Conservation (phyloP, 495 filamentous ascomycete genomes). For the Oleoguttula mirabilis region DNA sequence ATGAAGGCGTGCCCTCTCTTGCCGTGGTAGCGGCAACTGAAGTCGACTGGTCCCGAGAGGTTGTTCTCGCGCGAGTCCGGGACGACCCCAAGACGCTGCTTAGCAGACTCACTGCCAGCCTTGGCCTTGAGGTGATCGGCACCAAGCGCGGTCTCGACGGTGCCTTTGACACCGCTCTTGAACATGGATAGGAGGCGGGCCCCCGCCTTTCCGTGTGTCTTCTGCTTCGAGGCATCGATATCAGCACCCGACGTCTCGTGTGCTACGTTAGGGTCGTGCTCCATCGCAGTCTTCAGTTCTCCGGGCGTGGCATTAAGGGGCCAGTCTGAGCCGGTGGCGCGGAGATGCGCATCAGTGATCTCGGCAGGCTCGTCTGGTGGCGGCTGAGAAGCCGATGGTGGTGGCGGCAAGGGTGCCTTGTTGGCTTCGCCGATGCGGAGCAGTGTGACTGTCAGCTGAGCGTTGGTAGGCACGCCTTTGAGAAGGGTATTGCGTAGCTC, state of each 20-base stretch:
- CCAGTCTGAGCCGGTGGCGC: conserved; percentile 30
- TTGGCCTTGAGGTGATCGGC: conserved; percentile 57
- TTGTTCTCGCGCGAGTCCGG: conserved; percentile 35
- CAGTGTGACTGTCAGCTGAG: conserved; percentile 72
- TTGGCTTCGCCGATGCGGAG: conserved; percentile 79
- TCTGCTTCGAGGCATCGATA: conserved; percentile 33
- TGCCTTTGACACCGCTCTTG: conserved; percentile 54
- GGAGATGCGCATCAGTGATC: conserved; percentile 37
- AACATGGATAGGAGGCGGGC: conserved; percentile 51
- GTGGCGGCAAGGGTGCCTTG: conserved; percentile 69
- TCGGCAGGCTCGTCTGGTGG: conserved; percentile 41
- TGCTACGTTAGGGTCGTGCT: conserved; percentile 26
- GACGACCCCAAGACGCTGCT: conserved; percentile 59
- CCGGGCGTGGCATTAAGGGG: conserved; percentile 35
- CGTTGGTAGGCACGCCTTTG: conserved; percentile 78
- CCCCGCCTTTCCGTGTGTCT: conserved; percentile 32
- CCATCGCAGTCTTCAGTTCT: conserved; percentile 42
- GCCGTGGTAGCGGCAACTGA: conserved; percentile 59
- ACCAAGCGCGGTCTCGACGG: conserved; percentile 56
- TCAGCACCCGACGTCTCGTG: conserved; percentile 28
- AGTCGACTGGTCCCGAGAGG: conserved; percentile 56
- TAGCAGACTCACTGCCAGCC: conserved; percentile 52
- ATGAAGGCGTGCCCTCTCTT: conserved; percentile 63
- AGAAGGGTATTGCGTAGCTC: conserved; percentile 63
- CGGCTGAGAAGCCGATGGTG: conserved; percentile 44